Evolutionary conservation across 73 alveolate genomes (phyloP).

Genomic region (Paramecium pentaurelia): DNA sequence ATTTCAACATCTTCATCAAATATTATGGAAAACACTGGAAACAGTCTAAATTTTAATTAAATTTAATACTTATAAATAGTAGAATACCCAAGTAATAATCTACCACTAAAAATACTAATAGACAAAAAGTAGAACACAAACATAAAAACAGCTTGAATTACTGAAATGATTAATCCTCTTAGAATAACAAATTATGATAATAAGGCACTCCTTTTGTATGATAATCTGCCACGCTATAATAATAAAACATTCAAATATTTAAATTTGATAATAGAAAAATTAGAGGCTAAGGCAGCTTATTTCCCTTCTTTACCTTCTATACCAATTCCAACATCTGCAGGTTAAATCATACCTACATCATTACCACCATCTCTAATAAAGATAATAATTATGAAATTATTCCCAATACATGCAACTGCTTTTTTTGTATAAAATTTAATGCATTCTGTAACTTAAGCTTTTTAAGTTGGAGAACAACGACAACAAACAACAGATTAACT

Average conservation of each 20-base stretch:
- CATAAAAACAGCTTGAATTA: constrained; percentile 75
- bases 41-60: constrained; percentile 18
- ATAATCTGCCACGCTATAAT: constrained; percentile 89
- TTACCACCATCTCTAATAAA: constrained; percentile 69
- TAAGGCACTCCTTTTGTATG: constrained; percentile 80
- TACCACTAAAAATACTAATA: constrained; percentile 66
- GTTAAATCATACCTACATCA: constrained; percentile 91
- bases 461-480: constrained; percentile 76
- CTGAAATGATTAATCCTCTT: constrained; percentile 84
- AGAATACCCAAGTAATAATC: constrained; percentile 82
- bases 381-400: background rate
- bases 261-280: constrained; percentile 77
- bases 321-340: constrained; percentile 94
- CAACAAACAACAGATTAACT: constrained; percentile 76
- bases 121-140: constrained; percentile 75
- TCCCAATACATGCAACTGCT: constrained; percentile 81
- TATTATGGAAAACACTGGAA: constrained; percentile 82
- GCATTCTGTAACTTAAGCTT: constrained; percentile 69
- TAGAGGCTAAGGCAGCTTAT: constrained; percentile 91
- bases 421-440: constrained; percentile 63
- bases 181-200: constrained; percentile 81
- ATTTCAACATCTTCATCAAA: constrained; percentile 81
- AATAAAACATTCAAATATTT: constrained; percentile 74
- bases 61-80: constrained; percentile 68
- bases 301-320: constrained; percentile 94